These are phyloP conservation scores for Pinus taeda DNA, from an alignment of 75 land plant species.

Conservation along the genomic window DNA sequence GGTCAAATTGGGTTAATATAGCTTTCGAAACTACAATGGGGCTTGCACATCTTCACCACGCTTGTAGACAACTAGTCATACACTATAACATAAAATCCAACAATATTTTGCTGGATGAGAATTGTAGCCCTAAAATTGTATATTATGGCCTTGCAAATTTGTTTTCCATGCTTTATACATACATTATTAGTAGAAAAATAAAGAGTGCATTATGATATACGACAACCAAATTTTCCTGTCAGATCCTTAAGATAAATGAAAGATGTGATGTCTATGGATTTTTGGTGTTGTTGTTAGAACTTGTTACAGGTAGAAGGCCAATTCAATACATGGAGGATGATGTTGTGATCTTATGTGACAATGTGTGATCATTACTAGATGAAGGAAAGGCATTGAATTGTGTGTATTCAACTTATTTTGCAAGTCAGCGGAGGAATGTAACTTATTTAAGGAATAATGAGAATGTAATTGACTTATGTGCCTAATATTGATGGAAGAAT, in stretches of 20 bases:
- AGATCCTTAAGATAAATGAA: conserved; percentile 79
- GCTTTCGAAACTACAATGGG: conserved; percentile 73
- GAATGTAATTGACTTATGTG: conserved; percentile 94
- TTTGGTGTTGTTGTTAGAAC: too few species aligned
- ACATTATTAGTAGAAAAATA: conserved; percentile 84
- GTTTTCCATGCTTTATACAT: conserved; percentile 81
- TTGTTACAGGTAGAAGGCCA: too few species aligned
- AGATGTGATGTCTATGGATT: too few species aligned
- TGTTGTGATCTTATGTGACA: too few species aligned
- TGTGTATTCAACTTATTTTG: too few species aligned
- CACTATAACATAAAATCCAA: conserved; percentile 95
- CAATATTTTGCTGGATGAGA: conserved; percentile 72
- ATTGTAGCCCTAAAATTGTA: conserved; percentile 58
- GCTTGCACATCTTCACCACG: conserved; percentile 73
- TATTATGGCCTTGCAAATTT: conserved; percentile 88
- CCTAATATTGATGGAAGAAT: too few species aligned
- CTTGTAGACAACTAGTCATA: conserved; percentile 48
- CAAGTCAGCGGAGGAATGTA: too few species aligned
- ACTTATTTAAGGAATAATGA: too few species aligned
- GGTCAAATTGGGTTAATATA: conserved; percentile 77
- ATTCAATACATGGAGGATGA: too few species aligned
- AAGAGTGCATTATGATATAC: conserved; percentile 95
- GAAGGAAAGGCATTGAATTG: too few species aligned
- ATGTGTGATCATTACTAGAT: too few species aligned
- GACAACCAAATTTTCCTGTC: conserved; percentile 95